These are phyloP conservation scores for Colletotrichum plurivorum DNA, from an alignment of 2,329 filamentous ascomycete species.

Conservation along the genomic window DNA sequence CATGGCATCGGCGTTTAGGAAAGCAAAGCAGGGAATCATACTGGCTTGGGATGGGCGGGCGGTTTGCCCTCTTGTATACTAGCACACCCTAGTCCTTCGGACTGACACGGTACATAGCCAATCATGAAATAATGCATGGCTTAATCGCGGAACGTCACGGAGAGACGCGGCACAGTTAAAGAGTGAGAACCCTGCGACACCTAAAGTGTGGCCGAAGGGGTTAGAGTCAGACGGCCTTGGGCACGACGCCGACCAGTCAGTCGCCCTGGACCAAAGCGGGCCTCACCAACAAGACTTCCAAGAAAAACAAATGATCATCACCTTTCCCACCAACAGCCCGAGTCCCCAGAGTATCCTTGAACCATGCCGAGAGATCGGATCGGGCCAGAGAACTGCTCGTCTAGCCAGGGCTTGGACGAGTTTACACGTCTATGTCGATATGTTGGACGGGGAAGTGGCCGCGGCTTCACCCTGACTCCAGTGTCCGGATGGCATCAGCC, in stretches of 20 bases:
- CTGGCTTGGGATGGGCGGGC: slow-evolving; percentile 33
- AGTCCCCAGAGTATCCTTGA: background rate
- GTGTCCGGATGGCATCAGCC: too few relatives aligned
- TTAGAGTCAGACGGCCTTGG: too few relatives aligned
- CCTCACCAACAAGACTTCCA: background rate
- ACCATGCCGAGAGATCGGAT: background rate
- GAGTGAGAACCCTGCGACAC: too few relatives aligned
- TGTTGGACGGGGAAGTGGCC: too few relatives aligned
- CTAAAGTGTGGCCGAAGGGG: too few relatives aligned
- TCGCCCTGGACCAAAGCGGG: background rate
- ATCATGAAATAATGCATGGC: background rate
- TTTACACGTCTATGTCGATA: too few relatives aligned
- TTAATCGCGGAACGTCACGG: background rate
- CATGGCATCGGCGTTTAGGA: slow-evolving; percentile 52
- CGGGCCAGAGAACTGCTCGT: background rate
- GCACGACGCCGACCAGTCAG: too few relatives aligned
- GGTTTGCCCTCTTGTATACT: slow-evolving; percentile 31
- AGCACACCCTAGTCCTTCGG: background rate
- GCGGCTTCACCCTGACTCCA: too few relatives aligned
- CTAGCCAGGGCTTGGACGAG: background rate
- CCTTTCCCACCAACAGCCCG: background rate
- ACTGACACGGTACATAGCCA: background rate
- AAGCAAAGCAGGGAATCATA: slow-evolving; percentile 38
- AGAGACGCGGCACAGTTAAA: background rate
- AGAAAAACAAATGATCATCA: background rate